Evolutionary conservation across 2,329 filamentous ascomycete species (phyloP), one percentile per base, ranked within the genome.

Genomic region (Neonectria neomacrospora): DNA sequence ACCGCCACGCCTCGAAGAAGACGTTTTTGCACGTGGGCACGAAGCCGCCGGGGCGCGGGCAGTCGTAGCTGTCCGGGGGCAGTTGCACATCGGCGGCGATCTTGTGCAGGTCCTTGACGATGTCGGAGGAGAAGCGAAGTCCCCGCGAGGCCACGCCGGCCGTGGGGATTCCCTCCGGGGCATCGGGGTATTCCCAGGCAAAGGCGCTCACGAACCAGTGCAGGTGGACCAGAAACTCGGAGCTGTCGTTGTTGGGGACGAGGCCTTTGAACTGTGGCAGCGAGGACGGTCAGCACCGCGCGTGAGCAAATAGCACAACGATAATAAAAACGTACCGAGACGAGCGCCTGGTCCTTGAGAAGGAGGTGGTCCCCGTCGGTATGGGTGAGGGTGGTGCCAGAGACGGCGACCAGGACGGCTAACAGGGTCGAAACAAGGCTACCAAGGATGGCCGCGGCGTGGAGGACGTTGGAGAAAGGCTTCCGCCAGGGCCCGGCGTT

Each of bases 1-100:
- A 67, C 44, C 71, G 66, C 71, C 70, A 74, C 6, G 71, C 67
- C 58, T 74, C 72, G 37, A 73, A 74, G 61, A 74, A 74, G 53
- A 70, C 61, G 44, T 73, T 74, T 18, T 63, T 60, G 59, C 72
- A 74, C 3, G 63, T 62, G 18, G 62, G 52, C 42, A 59, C 69
- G 34, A 59, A 65, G 7, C 54, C 50, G 9, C 71, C 71, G 5
- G 47, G 59, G 0, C 57, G 57, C 11, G 70, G 70, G 26, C 72
- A 74, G 20, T 67, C 60, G 39, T 61, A 68, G 16, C 60, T 66
- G 18, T 73, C 67, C 56, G 66, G 54, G 8, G 71, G 72, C 3
- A 74, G 58, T 10, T 63, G 58, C 42, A 73, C 66, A 6, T 65
- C 55, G 32, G 54, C 55, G 42, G 71, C 72, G 41, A 74, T 72